Base-by-base conservation (phyloP, 176 grass and related monocot species). In the Bonia amplexicaulis region DNA sequence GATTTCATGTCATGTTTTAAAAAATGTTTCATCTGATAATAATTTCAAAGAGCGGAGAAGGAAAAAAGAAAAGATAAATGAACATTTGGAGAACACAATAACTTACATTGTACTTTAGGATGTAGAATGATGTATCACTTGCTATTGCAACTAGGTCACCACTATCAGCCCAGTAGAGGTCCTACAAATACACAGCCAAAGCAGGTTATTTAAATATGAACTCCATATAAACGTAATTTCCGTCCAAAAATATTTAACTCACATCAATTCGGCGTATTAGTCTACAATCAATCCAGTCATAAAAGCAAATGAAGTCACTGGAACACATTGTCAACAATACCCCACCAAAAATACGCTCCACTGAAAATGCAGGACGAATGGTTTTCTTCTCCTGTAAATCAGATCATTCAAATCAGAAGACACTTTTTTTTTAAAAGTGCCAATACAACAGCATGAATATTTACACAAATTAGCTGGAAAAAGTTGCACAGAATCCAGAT, bases 291-390 rank as follows among this genome's bases (percentile, higher is more conserved):
- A 79, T 86, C 96, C 96, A 99, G 62, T 99, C 96, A 95, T 96
- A 99, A 87, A 99, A 99, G 78, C 96, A 99, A 86, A 99, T 96
- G 60, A 99, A 99, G 44, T 99, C 96, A 92, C 88, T 94, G 12
- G 93, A 99, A 87, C 96, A 94, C 91, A 99, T 96, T 71, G 96
- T 93, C 81, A 99, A 86, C 54, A 96, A 80, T 81, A 88, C 79
- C 60, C 96, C 96, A n/a, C 96, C 96, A 94, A 89, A 99, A 82
- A 99, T 96, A 71, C 66, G 89, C 79, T 99, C 96, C 6, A 81
- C 91, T 51, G 91, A 92, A 87, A 98, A 98, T 80, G 96, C 74
- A 85, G 96, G 93, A 9, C 96, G 88, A 31, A 94, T 89, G 64
- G 84, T 86, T 92, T 98, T 95, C 84, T 95, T 98, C 91, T 98